Evolutionary conservation across 176 grass and related monocot species (phyloP), one percentile per base, ranked within the genome.

Genomic region (Aegilops bicornis): DNA sequence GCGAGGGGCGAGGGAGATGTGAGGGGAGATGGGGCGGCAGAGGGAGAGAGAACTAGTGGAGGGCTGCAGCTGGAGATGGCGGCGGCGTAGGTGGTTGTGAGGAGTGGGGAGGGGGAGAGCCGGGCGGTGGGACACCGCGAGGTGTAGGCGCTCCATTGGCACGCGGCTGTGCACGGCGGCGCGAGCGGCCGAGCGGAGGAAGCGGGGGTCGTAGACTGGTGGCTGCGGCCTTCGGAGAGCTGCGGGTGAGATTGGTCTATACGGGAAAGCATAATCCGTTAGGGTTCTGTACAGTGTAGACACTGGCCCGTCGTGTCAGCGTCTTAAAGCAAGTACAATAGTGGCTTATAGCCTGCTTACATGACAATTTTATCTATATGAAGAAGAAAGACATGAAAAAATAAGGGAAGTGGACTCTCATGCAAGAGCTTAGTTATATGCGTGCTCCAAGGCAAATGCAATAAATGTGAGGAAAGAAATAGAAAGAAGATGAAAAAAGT

Each of bases 111-210:
- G 72, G 14, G 72, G 72, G 42, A 75, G 72, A 4, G 72, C 72
- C 13, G 72, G 71, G 42, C 72, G 72, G 72, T 75, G 72, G 14
- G 72, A 75, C 42, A 75, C 42, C 72, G 72, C 72, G 72, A 75
- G 72, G 72, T 42, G 42, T 24, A 75, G 42, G 40, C 16, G 69
- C 43, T 75, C 72, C 72, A 75, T 75, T 75, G 42, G 72, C 72
- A 15, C 42, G 24, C 72, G 71, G 40, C 42, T 48, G 42, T 47
- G 71, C 71, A 43, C 71, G 72, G 72, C 72, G 72, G 72, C 72
- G 72, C 72, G 43, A 74, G 66, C 66, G 66, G 66, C 66, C 17
- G 66, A 69, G 72, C 40, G 42, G 42, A 43, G 23, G 72, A 29
- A 50, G 13, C 72, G 24, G 72, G 72, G 72, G 42, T 29, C 42